These are phyloP conservation scores for Copromyces sp. DNA, from an alignment of 495 filamentous ascomycete genomes.

Conservation along the genomic window DNA sequence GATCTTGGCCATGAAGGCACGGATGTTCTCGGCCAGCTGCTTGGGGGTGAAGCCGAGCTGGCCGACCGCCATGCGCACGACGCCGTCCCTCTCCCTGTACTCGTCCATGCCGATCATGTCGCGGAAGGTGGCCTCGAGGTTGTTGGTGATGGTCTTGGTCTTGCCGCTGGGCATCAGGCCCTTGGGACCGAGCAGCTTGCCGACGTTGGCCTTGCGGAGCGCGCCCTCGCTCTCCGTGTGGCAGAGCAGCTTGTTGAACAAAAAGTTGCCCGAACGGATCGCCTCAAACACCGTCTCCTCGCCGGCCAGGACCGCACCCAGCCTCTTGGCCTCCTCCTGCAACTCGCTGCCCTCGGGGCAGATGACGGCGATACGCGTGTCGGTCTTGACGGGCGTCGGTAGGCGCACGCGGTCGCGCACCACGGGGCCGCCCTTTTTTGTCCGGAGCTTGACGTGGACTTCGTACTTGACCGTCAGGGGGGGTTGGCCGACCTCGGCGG, in stretches of 20 bases:
- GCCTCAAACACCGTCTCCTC: constrained; percentile 75
- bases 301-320: constrained; percentile 73
- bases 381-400: constrained; percentile 79
- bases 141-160: constrained; percentile 74
- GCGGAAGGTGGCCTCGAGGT: constrained; percentile 57
- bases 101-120: constrained; percentile 74
- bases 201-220: constrained; percentile 68
- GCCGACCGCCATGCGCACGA: constrained; percentile 78
- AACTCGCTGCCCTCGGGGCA: constrained; percentile 64
- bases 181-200: constrained; percentile 72
- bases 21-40: constrained; percentile 77
- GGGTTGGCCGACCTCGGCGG: constrained; percentile 77
- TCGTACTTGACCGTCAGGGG: constrained; percentile 76
- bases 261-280: constrained; percentile 60
- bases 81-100: constrained; percentile 77
- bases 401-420: constrained; percentile 80
- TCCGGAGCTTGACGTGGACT: constrained; percentile 65
- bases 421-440: constrained; percentile 70
- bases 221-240: constrained; percentile 63
- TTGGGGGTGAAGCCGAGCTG: constrained; percentile 85
- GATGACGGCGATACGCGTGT: constrained; percentile 77
- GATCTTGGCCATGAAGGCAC: constrained; percentile 60
- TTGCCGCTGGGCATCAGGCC: constrained; percentile 89
- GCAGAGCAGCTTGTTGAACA: constrained; percentile 84
- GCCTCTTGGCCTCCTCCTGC: constrained; percentile 56